These are phyloP conservation scores for Epichloe sp. DNA, from an alignment of 2,329 filamentous ascomycete genomes.

Conservation along the genomic window DNA sequence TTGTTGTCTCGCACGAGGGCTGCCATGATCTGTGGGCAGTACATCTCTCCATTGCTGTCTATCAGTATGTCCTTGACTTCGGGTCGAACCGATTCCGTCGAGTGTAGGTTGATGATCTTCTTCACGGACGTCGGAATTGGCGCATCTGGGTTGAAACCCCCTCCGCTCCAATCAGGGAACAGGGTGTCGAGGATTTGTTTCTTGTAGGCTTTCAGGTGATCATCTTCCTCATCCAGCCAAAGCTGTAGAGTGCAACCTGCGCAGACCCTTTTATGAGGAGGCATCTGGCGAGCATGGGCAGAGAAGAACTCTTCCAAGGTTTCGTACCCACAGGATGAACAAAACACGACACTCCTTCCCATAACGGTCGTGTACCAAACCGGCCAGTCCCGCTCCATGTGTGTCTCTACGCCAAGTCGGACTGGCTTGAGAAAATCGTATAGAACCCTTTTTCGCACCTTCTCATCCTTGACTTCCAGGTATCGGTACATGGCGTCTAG, in stretches of 20 bases:
- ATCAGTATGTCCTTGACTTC: conserved; percentile 1
- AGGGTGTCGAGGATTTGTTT: conserved; percentile 9
- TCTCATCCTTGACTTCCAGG: background rate
- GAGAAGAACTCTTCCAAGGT: conserved; percentile 19
- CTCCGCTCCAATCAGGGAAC: conserved; percentile 14
- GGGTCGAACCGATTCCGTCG: conserved; percentile 6
- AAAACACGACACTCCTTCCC: conserved; percentile 15
- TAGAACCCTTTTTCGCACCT: conserved; percentile 10
- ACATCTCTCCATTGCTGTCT: conserved; percentile 7
- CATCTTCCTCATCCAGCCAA: conserved; percentile 16
- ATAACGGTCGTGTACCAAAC: conserved; percentile 14
- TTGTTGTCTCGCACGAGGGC: conserved; percentile 15
- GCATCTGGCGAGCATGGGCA: background rate
- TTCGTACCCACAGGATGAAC: conserved; percentile 22
- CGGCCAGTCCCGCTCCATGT: conserved; percentile 10
- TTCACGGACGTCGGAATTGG: conserved; percentile 12
- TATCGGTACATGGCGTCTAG: conserved; percentile 22
- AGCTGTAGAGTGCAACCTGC: conserved; percentile 17
- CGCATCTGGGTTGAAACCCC: conserved; percentile 19
- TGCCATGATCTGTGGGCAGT: background rate
- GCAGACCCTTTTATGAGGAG: conserved; percentile 13
- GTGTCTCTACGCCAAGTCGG: conserved; percentile 12
- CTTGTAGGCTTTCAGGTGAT: conserved; percentile 16
- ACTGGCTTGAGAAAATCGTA: conserved; percentile 23
- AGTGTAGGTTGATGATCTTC: conserved; percentile 11